Evolutionary conservation across 192 early-diverging fungal species (phyloP).

Genomic region (Coemansia sp.): DNA sequence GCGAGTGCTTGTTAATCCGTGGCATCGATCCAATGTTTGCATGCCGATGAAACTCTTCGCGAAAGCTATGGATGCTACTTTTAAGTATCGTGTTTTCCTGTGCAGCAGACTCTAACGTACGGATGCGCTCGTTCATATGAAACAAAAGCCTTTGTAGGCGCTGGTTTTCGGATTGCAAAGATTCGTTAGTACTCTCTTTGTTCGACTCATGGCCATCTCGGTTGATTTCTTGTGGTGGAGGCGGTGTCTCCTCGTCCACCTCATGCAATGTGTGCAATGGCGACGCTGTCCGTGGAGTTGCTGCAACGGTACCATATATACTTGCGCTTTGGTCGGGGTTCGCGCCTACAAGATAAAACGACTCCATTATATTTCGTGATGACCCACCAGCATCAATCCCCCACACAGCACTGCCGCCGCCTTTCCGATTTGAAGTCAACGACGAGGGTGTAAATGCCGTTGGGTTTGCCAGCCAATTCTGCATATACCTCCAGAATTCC

Average conservation of each 20-base stretch:
- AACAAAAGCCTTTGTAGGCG: conserved; percentile 22
- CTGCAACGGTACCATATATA: conserved; percentile 23
- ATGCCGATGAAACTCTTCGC: conserved; percentile 55
- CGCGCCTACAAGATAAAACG: conserved; percentile 51
- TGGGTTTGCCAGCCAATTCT: conserved; percentile 53
- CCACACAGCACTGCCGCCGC: not conserved
- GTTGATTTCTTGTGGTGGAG: not conserved
- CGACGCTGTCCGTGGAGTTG: conserved; percentile 13
- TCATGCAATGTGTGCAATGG: conserved; percentile 28
- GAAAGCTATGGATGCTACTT: conserved; percentile 56
- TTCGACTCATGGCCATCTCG: not conserved
- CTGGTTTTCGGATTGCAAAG: conserved; percentile 34
- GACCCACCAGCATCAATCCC: conserved; percentile 5
- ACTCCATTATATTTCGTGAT: conserved; percentile 45
- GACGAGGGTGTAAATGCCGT: conserved; percentile 43
- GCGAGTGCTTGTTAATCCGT: conserved; percentile 18
- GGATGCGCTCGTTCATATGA: conserved; percentile 38
- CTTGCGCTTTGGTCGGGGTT: conserved; percentile 42
- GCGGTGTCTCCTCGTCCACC: conserved; percentile 14
- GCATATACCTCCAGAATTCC: conserved; percentile 57
- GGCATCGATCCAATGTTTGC: conserved; percentile 43
- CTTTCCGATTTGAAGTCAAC: conserved; percentile 1
- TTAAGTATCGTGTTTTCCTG: conserved; percentile 58
- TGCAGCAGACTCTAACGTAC: conserved; percentile 47
- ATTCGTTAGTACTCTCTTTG: not conserved